These are phyloP conservation scores for Apiotrichum veenhuisii DNA, from an alignment of 1,284 basidiomycete species.

Conservation along the genomic window DNA sequence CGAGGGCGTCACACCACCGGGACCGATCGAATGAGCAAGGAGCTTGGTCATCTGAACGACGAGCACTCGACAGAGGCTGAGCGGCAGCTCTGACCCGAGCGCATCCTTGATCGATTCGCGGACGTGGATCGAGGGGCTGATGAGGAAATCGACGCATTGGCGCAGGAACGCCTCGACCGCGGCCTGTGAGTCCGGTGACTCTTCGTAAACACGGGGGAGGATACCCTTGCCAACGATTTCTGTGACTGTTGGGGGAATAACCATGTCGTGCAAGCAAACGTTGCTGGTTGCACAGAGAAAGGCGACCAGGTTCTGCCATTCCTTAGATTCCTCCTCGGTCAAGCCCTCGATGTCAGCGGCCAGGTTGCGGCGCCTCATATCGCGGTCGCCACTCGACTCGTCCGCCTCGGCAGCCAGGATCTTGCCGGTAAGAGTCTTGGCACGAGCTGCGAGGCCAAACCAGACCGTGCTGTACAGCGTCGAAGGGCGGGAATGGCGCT, in stretches of 20 bases:
- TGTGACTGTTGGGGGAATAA: constrained; percentile 47
- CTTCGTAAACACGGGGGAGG: constrained; percentile 67
- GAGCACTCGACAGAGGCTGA: constrained; percentile 62
- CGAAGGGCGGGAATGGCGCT: constrained; percentile 17
- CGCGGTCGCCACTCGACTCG: constrained; percentile 18
- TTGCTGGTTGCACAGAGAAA: constrained; percentile 74
- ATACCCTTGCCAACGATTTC: constrained; percentile 59
- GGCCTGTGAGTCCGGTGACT: constrained; percentile 57
- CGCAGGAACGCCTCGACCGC: constrained; percentile 62
- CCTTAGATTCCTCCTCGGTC: constrained; percentile 61
- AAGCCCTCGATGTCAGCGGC: constrained; percentile 39
- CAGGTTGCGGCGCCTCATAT: constrained; percentile 26
- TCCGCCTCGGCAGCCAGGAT: constrained; percentile 31
- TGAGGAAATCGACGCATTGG: constrained; percentile 66
- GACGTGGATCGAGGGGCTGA: constrained; percentile 61
- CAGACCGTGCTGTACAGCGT: constrained; percentile 27
- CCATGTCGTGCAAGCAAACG: constrained; percentile 54
- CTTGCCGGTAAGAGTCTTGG: constrained; percentile 27
- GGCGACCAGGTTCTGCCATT: constrained; percentile 84
- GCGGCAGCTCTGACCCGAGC: constrained; percentile 70
- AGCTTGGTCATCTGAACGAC: constrained; percentile 67
- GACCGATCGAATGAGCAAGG: constrained; percentile 30
- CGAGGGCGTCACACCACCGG: constrained; percentile 53
- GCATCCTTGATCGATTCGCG: constrained; percentile 75
- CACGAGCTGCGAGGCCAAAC: constrained; percentile 26